Evolutionary conservation across 495 filamentous ascomycete genomes (phyloP).

Genomic region (Aspergillus asperescens): DNA sequence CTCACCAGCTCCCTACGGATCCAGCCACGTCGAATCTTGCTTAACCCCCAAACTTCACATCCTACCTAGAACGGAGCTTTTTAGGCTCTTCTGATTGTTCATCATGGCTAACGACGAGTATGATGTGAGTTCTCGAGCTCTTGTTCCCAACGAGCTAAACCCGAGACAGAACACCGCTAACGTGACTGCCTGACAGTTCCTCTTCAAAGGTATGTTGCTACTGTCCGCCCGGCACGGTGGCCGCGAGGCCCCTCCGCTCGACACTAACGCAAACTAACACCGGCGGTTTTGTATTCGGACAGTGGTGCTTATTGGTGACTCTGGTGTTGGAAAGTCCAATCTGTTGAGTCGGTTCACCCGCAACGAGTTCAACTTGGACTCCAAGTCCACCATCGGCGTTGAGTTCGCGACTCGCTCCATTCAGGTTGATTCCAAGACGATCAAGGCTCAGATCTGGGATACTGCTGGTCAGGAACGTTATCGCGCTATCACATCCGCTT

Average conservation of each 20-base stretch:
- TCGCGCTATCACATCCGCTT: slow-evolving; percentile 97
- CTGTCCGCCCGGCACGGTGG: too few species aligned
- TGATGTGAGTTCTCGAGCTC: slow-evolving; percentile 66
- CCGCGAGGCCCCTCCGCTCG: slow-evolving; percentile 10
- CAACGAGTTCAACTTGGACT: slow-evolving; percentile 99
- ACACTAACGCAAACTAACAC: slow-evolving; percentile 19
- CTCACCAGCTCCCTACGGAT: slow-evolving; percentile 9
- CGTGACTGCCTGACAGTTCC: slow-evolving; percentile 60
- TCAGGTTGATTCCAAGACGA: slow-evolving; percentile 98
- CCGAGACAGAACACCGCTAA: slow-evolving; percentile 9
- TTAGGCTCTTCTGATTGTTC: slow-evolving; percentile 20
- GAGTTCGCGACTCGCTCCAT: slow-evolving; percentile 99
- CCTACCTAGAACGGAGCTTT: slow-evolving; percentile 16
- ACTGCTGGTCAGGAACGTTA: slow-evolving; percentile 99
- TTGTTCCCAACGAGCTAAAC: neutral
- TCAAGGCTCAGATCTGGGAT: slow-evolving; percentile 99
- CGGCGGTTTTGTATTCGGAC: slow-evolving; percentile 18
- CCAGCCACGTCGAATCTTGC: slow-evolving; percentile 17
- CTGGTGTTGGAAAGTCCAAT: slow-evolving; percentile 99
- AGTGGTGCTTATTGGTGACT: slow-evolving; percentile 99
- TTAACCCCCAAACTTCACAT: slow-evolving; percentile 8
- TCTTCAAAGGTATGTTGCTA: slow-evolving; percentile 86
- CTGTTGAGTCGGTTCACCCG: slow-evolving; percentile 98
- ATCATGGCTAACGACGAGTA: slow-evolving; percentile 99
- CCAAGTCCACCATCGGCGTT: slow-evolving; percentile 99